Conservation (phyloP, 441 rosid species). For the Eruca vesicaria region DNA sequence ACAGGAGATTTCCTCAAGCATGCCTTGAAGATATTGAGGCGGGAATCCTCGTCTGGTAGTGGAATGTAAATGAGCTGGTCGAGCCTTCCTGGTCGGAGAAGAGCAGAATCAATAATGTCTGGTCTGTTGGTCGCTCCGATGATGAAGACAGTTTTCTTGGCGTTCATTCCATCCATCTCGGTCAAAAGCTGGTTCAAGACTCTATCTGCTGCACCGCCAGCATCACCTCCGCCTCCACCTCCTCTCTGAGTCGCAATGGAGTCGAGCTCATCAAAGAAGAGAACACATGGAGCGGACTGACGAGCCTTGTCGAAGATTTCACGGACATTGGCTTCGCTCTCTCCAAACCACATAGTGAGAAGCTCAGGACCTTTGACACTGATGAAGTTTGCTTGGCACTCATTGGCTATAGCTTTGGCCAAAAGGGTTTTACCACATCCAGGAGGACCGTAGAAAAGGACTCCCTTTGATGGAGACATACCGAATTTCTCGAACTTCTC, state of each 20-base stretch:
- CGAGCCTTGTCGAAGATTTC: slow-evolving; percentile 67
- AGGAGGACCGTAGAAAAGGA: slow-evolving; percentile 58
- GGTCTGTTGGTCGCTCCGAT: slow-evolving; percentile 64
- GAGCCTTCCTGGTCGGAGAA: slow-evolving; percentile 64
- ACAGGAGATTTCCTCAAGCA: slow-evolving; percentile 56
- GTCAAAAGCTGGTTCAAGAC: slow-evolving; percentile 63
- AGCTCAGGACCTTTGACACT: slow-evolving; percentile 63
- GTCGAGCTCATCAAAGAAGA: slow-evolving; percentile 65
- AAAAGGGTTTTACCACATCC: slow-evolving; percentile 63
- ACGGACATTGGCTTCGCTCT: slow-evolving; percentile 61
- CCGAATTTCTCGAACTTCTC: slow-evolving; percentile 62
- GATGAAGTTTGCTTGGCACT: slow-evolving; percentile 56
- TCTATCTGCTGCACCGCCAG: slow-evolving; percentile 65
- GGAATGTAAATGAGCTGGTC: slow-evolving; percentile 66
- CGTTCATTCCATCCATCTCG: slow-evolving; percentile 64
- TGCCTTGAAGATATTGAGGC: slow-evolving; percentile 57
- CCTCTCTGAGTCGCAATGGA: slow-evolving; percentile 69
- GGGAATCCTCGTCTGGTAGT: slow-evolving; percentile 57
- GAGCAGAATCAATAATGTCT: slow-evolving; percentile 55
- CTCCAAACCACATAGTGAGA: slow-evolving; percentile 68
- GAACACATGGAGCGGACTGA: slow-evolving; percentile 63
- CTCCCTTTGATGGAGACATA: slow-evolving; percentile 62
- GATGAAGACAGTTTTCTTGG: slow-evolving; percentile 57
- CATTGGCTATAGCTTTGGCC: slow-evolving; percentile 64
- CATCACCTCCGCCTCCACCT: slow-evolving; percentile 51